Evolutionary conservation across 352 stramenopile genomes (phyloP), one percentile per base, ranked within the genome.

Genomic region (Saprolegnia parasitica): DNA sequence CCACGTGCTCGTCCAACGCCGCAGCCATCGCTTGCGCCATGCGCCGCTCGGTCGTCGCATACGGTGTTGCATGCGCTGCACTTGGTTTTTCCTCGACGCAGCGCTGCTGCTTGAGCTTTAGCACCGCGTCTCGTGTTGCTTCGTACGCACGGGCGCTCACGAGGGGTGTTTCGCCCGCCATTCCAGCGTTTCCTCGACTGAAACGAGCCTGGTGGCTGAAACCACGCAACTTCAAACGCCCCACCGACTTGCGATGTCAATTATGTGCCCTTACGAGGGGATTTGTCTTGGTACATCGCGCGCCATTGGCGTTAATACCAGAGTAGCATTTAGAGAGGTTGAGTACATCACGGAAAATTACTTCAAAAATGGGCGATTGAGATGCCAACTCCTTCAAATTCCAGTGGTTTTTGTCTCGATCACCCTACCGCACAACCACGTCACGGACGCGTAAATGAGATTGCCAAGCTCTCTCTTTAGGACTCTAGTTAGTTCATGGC

Each of bases 81-180:
- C n/a, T n/a, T n/a, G n/a, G 52, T 16, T 50, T 67, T n/a, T 21
- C 50, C 24, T n/a, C 9, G 20, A 23, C 15, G n/a, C 16, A 40
- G 10, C 11, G 8, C 46, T 42, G 63, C 9, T 42, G 63, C 63
- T 70, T 70, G 1, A 61, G 37, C 26, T 70, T 9, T 26, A n/a
- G 49, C n/a, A 70, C 63, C 40, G 32, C 29, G 5, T 70, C 18
- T 37, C 61, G 61, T n/a, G 63, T 32, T 24, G 63, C 63, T 13
- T 61, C 11, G 45, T 70, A 70, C 29, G 23, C 63, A n/a, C 61
- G 61, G 20, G 63, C 45, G 37, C 50, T 50, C 0, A 70, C 32
- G 13, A 9, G 52, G 8, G 52, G 23, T 16, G 52, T 39, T 16
- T 29, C 32, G 23, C 8, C 58, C 9, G 29, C 58, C 58, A 66